Evolutionary conservation across 495 filamentous ascomycete genomes (phyloP).

Genomic region (Xeromyces bisporus): DNA sequence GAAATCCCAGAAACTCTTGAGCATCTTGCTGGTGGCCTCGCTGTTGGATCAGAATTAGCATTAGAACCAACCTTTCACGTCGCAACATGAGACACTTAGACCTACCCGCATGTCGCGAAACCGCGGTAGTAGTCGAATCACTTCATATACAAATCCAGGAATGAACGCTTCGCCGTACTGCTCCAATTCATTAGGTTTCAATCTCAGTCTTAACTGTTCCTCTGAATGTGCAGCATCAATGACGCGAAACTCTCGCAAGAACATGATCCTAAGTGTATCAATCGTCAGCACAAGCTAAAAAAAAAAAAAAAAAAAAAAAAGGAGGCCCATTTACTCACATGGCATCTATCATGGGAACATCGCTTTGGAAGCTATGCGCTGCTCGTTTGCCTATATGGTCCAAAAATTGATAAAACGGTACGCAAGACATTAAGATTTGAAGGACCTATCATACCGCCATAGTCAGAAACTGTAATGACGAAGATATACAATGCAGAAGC

Average conservation of each 20-base stretch:
- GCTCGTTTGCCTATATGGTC: constrained; percentile 73
- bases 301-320: background rate
- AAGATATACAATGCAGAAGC: background rate
- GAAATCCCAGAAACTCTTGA: constrained; percentile 89
- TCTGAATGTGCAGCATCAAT: constrained; percentile 62
- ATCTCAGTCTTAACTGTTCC: constrained; percentile 50
- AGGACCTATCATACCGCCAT: constrained; percentile 42
- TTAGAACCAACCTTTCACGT: background rate
- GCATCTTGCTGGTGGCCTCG: constrained; percentile 96
- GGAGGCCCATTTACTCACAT: constrained; percentile 46
- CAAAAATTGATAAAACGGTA: constrained; percentile 87
- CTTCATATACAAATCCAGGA: constrained; percentile 90
- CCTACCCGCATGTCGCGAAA: constrained; percentile 82
- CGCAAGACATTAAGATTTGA: constrained; percentile 82
- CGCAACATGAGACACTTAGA: no score
- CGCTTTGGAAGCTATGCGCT: constrained; percentile 80
- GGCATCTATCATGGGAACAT: constrained; percentile 84
- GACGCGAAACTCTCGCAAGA: constrained; percentile 81
- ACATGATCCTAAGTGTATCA: constrained; percentile 54
- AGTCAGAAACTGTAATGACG: constrained; percentile 2
- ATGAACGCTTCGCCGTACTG: constrained; percentile 82
- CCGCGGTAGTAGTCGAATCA: constrained; percentile 67
- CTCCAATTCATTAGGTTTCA: constrained; percentile 73
- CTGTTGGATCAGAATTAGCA: constrained; percentile 16
- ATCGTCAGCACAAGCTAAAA: constrained; percentile 1